These are phyloP conservation scores for Globisporangium uncinulatum DNA, from an alignment of 352 stramenopile species.

Conservation along the genomic window DNA sequence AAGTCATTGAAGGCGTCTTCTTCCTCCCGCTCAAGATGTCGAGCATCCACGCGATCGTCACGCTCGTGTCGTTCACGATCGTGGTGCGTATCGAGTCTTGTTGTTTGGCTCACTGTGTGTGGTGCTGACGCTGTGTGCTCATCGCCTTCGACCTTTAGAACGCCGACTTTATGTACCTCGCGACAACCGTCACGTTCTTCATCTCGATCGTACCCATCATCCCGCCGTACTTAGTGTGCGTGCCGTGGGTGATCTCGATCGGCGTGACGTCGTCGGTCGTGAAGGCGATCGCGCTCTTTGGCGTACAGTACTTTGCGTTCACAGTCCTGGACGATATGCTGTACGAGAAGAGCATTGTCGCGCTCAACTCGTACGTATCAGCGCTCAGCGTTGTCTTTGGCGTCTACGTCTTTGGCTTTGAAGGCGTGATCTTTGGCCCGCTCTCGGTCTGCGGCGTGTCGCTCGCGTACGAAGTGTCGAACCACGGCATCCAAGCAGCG, in stretches of 20 bases:
- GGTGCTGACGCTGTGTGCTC: neutral
- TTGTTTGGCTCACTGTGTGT: slow-evolving; percentile 3
- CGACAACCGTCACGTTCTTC: slow-evolving; percentile 82
- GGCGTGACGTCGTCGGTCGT: slow-evolving; percentile 76
- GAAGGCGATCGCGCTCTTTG: slow-evolving; percentile 73
- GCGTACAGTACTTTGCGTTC: slow-evolving; percentile 81
- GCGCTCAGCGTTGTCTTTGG: slow-evolving; percentile 83
- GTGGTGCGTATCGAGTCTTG: slow-evolving; percentile 38
- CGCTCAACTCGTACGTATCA: slow-evolving; percentile 83
- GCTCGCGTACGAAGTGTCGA: slow-evolving; percentile 83
- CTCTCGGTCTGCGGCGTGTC: slow-evolving; percentile 79
- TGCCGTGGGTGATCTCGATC: slow-evolving; percentile 80
- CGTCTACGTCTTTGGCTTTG: slow-evolving; percentile 84
- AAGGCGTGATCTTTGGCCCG: slow-evolving; percentile 84
- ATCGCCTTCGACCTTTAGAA: slow-evolving; percentile 28
- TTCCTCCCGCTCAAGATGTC: slow-evolving; percentile 87
- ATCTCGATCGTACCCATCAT: slow-evolving; percentile 88
- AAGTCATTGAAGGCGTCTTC: slow-evolving; percentile 84
- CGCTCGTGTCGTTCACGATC: slow-evolving; percentile 80
- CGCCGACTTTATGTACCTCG: slow-evolving; percentile 83
- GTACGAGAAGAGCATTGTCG: slow-evolving; percentile 85
- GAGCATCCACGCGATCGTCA: slow-evolving; percentile 84
- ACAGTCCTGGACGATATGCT: slow-evolving; percentile 84
- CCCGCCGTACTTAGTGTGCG: slow-evolving; percentile 76
- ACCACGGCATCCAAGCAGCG: slow-evolving; percentile 82